Conservation (phyloP, 2,329 filamentous ascomycete genomes). For the Xylogone sp. region DNA sequence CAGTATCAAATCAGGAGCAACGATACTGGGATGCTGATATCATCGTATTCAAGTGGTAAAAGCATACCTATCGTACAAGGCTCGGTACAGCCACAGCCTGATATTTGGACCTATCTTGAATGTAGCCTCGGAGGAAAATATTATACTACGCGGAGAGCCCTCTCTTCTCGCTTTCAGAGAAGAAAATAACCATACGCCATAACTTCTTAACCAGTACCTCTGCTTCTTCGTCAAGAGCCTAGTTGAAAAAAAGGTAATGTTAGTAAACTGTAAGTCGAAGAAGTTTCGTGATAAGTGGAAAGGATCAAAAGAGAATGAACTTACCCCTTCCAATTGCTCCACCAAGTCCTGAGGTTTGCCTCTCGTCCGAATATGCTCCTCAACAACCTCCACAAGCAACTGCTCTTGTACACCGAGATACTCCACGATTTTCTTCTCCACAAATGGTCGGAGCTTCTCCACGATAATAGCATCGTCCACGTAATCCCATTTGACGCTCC, state of each 20-base stretch:
- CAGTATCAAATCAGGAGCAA: too few species aligned
- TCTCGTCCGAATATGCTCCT: slow-evolving; percentile 77
- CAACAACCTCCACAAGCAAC: slow-evolving; percentile 87
- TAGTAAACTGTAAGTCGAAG: slow-evolving; percentile 23
- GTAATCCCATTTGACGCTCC: slow-evolving; percentile 88
- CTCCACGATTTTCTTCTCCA: slow-evolving; percentile 97
- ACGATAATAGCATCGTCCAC: slow-evolving; percentile 77
- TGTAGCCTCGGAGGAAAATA: neutral
- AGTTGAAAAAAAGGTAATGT: slow-evolving; percentile 20
- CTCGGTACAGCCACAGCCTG: too few species aligned
- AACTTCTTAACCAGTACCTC: slow-evolving; percentile 93
- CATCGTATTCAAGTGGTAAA: too few species aligned
- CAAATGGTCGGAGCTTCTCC: slow-evolving; percentile 88
- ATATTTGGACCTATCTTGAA: neutral
- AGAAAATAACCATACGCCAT: slow-evolving; percentile 98
- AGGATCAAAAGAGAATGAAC: slow-evolving; percentile 30
- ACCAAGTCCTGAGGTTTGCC: slow-evolving; percentile 75
- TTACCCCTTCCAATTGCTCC: slow-evolving; percentile 78
- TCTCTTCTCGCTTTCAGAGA: slow-evolving; percentile 88
- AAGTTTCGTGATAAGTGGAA: too few species aligned
- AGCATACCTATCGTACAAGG: too few species aligned
- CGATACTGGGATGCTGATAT: too few species aligned
- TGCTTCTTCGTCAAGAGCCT: slow-evolving; percentile 92
- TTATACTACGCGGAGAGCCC: slow-evolving; percentile 63
- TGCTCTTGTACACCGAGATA: slow-evolving; percentile 96